These are phyloP conservation scores for Royoungia palumana DNA, from an alignment of 768 basidiomycete genomes.

Conservation along the genomic window DNA sequence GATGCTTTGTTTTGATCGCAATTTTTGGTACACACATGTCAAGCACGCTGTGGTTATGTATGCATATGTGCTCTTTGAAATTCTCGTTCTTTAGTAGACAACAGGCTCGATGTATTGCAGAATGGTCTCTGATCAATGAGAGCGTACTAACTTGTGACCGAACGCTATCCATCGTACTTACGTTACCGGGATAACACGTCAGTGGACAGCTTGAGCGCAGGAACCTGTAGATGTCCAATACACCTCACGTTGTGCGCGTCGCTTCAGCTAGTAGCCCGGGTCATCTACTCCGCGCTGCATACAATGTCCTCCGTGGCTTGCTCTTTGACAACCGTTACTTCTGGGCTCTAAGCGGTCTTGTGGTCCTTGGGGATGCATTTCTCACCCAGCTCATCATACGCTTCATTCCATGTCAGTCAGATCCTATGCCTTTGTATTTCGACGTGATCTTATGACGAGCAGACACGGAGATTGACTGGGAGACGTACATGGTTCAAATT, in stretches of 20 bases:
- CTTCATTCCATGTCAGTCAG: conserved; percentile 74
- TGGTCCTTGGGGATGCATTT: conserved; percentile 70
- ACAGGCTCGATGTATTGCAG: conserved; percentile 1
- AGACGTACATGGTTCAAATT: conserved; percentile 91
- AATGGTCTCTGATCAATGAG: too few relatives aligned
- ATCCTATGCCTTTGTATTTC: conserved; percentile 4
- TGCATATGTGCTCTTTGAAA: conserved; percentile 1
- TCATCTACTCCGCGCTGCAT: conserved; percentile 3
- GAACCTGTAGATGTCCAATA: conserved; percentile 6
- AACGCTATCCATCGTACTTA: too few relatives aligned
- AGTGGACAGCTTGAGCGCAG: background rate
- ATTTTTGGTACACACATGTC: conserved; percentile 5
- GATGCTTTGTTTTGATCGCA: conserved; percentile 13
- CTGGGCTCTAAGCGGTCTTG: conserved; percentile 59
- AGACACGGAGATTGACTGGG: conserved; percentile 99
- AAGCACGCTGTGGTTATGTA: conserved; percentile 14
- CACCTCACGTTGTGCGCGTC: background rate
- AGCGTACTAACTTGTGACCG: background rate
- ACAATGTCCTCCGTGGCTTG: conserved; percentile 11
- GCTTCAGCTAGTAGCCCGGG: background rate
- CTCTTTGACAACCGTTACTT: conserved; percentile 60
- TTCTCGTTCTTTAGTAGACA: conserved; percentile 4
- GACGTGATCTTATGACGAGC: conserved; percentile 21
- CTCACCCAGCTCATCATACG: conserved; percentile 79
- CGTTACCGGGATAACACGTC: too few relatives aligned